Percentiles rank a stretch among this genome's conserved stretches.
phyloP scores from a whole-genome alignment of 2,329 filamentous ascomycete species.

The Rutstroemia sp. region DNA sequence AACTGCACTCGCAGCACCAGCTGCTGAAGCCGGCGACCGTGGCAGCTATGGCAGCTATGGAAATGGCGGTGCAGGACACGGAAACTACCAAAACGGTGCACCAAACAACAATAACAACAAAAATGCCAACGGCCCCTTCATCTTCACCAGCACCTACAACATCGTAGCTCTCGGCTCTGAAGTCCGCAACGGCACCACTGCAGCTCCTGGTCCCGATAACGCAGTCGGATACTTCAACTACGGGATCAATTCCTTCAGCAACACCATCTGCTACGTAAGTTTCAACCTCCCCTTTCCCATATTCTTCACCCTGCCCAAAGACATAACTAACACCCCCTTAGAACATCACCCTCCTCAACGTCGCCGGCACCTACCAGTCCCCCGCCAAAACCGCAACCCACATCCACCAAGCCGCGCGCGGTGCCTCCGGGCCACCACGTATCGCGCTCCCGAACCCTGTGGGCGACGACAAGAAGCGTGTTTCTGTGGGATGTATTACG shows the following conservation, averaged over 20 bases:
- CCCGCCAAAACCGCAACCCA: constrained; percentile 42
- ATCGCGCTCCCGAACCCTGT: constrained; percentile 40
- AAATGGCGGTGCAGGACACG: not conserved
- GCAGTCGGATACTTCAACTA: constrained; percentile 41
- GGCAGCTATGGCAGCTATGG: not conserved
- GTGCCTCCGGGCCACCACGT: constrained; percentile 38
- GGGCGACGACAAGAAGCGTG: constrained; percentile 28
- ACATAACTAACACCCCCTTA: constrained; percentile 9
- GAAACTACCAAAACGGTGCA: not conserved
- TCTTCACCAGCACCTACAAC: constrained; percentile 40
- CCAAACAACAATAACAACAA: constrained; percentile 6
- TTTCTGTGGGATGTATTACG: constrained; percentile 25
- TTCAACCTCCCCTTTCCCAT: not conserved
- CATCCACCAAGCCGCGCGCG: constrained; percentile 39
- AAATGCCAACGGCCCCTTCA: not conserved
- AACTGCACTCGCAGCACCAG: not conserved
- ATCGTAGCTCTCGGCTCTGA: constrained; percentile 39
- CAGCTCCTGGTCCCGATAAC: constrained; percentile 31
- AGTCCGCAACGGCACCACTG: constrained; percentile 35
- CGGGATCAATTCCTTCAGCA: constrained; percentile 36
- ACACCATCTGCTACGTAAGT: constrained; percentile 28
- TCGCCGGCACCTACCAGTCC: constrained; percentile 38
- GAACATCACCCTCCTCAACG: constrained; percentile 41
- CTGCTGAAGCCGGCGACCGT: not conserved
- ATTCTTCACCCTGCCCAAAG: too few relatives aligned